phyloP scores from a whole-genome alignment of 2,329 filamentous ascomycete genomes.

The Claviceps cyperi region DNA sequence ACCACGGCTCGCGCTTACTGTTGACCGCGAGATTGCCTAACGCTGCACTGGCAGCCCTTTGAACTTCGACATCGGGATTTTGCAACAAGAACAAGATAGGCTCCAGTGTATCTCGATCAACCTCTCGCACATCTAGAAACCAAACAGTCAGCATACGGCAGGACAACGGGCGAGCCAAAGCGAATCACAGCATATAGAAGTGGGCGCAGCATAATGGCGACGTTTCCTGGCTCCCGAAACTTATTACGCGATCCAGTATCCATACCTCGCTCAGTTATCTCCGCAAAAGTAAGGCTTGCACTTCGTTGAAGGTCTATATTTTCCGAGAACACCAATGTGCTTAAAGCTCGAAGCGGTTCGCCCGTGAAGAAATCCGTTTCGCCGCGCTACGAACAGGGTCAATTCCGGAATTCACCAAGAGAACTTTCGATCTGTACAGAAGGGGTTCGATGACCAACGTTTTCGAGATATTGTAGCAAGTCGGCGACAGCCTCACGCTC shows the following conservation, averaged over 20 bases:
- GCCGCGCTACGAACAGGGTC: slow-evolving; percentile 47
- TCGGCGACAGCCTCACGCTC: slow-evolving; percentile 96
- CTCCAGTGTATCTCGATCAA: slow-evolving; percentile 86
- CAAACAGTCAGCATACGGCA: slow-evolving; percentile 1
- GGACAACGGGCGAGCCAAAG: neutral
- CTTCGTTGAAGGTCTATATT: slow-evolving; percentile 97
- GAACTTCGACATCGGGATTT: slow-evolving; percentile 91
- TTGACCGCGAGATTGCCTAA: slow-evolving; percentile 94
- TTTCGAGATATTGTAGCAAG: slow-evolving; percentile 87
- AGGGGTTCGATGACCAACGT: slow-evolving; percentile 43
- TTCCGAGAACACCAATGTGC: slow-evolving; percentile 93
- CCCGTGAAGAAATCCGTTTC: slow-evolving; percentile 98
- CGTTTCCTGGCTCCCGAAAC: neutral
- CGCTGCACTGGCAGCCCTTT: slow-evolving; percentile 88
- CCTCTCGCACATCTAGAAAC: slow-evolving; percentile 75
- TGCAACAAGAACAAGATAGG: slow-evolving; percentile 92
- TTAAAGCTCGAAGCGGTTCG: slow-evolving; percentile 83
- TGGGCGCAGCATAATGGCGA: neutral
- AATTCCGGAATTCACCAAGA: neutral
- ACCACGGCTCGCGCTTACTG: slow-evolving; percentile 42
- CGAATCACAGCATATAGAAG: no score
- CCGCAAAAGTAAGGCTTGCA: slow-evolving; percentile 94
- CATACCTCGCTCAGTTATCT: slow-evolving; percentile 94
- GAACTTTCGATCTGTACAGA: neutral
- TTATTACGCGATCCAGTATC: slow-evolving; percentile 3